A percentile compares a stretch with the other conserved stretches of the same genome.
Conservation (phyloP, 768 basidiomycete species). For the Holtermanniella nyarrowii region DNA sequence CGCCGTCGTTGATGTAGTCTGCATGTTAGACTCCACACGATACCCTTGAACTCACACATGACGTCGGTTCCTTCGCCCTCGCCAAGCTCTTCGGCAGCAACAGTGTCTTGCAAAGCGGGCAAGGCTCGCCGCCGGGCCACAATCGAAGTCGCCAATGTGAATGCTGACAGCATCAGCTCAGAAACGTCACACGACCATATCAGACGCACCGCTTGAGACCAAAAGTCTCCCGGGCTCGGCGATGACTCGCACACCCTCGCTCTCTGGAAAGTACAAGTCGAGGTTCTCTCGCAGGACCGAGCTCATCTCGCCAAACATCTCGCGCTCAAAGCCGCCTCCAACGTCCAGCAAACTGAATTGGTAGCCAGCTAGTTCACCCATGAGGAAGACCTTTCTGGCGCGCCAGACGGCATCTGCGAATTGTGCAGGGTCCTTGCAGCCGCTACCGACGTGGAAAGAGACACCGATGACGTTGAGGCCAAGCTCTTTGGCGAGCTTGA, state of each 20-base stretch:
- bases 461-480: slow-evolving; percentile 81
- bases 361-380: slow-evolving; percentile 73
- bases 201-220: slow-evolving; percentile 49
- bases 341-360: slow-evolving; percentile 76
- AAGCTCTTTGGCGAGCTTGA: slow-evolving; percentile 68
- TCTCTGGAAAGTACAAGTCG: slow-evolving; percentile 62
- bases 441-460: slow-evolving; percentile 95
- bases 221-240: slow-evolving; percentile 94
- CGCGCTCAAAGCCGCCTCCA: slow-evolving; percentile 92
- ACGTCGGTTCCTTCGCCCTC: slow-evolving; percentile 49
- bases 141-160: slow-evolving; percentile 83
- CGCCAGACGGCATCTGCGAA: slow-evolving; percentile 83
- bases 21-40: slow-evolving; percentile 3
- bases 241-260: slow-evolving; percentile 60
- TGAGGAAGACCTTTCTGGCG: slow-evolving; percentile 72
- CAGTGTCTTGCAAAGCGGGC: slow-evolving; percentile 33
- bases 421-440: slow-evolving; percentile 82
- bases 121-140: slow-evolving; percentile 63
- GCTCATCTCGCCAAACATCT: slow-evolving; percentile 71
- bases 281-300: slow-evolving; percentile 59
- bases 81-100: slow-evolving; percentile 23
- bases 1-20: slow-evolving; percentile 99
- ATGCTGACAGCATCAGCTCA: slow-evolving; percentile 47
- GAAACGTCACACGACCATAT: neutral
- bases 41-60: slow-evolving; percentile 67